A percentile compares a stretch with the other conserved stretches of the same genome.
phyloP scores from a whole-genome alignment of 2,329 filamentous ascomycete species.

The Fusarium falciforme region DNA sequence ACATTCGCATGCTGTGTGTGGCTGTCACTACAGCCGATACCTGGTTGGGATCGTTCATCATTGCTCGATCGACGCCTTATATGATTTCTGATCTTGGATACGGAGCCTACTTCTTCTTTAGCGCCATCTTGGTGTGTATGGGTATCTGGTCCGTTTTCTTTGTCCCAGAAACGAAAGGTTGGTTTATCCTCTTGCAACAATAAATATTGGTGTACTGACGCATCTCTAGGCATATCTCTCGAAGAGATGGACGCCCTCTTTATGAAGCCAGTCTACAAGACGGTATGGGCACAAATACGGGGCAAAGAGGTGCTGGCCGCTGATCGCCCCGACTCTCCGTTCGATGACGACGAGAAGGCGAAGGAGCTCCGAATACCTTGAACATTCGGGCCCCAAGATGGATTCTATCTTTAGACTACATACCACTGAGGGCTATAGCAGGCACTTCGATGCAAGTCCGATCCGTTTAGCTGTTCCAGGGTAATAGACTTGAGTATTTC shows the following conservation, averaged over 20 bases:
- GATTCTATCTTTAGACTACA: conserved; percentile 23
- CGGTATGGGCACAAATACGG: conserved; percentile 46
- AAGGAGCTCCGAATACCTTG: conserved; percentile 39
- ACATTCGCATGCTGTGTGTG: conserved; percentile 51
- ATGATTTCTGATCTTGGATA: conserved; percentile 57
- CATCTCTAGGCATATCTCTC: conserved; percentile 51
- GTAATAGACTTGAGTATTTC: conserved; percentile 15
- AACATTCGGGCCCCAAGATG: not conserved
- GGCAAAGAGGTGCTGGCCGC: conserved; percentile 28
- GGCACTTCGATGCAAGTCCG: conserved; percentile 9
- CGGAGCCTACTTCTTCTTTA: conserved; percentile 66
- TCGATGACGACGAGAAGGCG: conserved; percentile 32
- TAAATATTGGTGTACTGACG: conserved; percentile 1
- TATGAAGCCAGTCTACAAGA: conserved; percentile 45
- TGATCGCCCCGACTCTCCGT: conserved; percentile 37
- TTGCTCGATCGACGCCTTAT: conserved; percentile 53
- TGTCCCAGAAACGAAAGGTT: conserved; percentile 64
- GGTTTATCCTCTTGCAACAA: no score
- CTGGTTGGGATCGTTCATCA: conserved; percentile 55
- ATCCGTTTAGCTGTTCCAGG: conserved; percentile 5
- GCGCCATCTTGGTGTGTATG: conserved; percentile 56
- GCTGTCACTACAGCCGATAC: conserved; percentile 50
- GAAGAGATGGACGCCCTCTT: conserved; percentile 59
- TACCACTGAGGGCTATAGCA: conserved; percentile 18
- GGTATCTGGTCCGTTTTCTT: conserved; percentile 62